These are phyloP conservation scores for Suillus alpinus DNA, from an alignment of 768 basidiomycete species.

Conservation along the genomic window DNA sequence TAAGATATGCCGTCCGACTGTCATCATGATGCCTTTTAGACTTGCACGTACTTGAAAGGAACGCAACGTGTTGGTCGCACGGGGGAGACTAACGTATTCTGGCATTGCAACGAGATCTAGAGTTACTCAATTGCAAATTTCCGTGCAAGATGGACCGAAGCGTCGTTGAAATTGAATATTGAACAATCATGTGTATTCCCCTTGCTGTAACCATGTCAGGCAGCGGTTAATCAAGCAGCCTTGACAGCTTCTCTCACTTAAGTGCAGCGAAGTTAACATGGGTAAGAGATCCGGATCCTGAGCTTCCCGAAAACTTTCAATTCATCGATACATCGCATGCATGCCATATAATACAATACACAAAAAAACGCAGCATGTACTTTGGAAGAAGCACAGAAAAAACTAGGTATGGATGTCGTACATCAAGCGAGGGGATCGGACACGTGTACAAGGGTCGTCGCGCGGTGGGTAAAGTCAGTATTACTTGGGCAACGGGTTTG, in stretches of 20 bases:
- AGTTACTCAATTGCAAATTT: background rate
- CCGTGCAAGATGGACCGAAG: background rate
- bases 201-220: background rate
- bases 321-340: background rate
- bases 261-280: too few species aligned
- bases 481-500: background rate
- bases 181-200: background rate
- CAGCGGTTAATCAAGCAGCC: background rate
- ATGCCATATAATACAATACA: background rate
- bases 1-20: background rate
- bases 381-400: background rate
- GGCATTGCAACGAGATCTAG: background rate
- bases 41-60: background rate
- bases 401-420: background rate
- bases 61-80: background rate
- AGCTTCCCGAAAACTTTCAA: background rate
- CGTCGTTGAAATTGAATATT: background rate
- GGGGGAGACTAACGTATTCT: background rate
- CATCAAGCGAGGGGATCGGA: background rate
- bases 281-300: background rate
- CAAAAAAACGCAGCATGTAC: background rate
- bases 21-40: background rate
- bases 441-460: background rate
- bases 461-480: slow-evolving; percentile 1
- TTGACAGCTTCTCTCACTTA: too few species aligned